Evolutionary conservation across 2,329 filamentous ascomycete species (phyloP).

Genomic region (Penicillium crustosum): DNA sequence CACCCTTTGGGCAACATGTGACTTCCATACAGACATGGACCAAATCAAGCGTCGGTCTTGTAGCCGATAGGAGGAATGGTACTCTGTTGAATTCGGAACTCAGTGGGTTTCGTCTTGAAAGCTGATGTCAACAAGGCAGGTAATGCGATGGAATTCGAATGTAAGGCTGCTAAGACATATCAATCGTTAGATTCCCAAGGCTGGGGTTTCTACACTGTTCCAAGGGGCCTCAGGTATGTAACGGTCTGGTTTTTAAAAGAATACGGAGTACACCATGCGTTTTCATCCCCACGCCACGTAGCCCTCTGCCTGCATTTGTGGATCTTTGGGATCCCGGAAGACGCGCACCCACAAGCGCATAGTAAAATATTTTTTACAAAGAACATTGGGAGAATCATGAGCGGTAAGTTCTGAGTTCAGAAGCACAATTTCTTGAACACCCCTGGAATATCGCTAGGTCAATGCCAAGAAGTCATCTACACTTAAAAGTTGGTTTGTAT

Average conservation of each 20-base stretch:
- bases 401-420: not conserved
- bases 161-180: not conserved
- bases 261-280: not conserved
- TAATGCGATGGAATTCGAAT: not conserved
- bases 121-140: not conserved
- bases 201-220: too few relatives aligned
- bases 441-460: not conserved
- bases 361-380: not conserved
- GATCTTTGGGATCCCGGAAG: not conserved
- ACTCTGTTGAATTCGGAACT: not conserved
- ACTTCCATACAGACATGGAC: constrained; percentile 38
- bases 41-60: constrained; percentile 43
- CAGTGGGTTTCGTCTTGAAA: not conserved
- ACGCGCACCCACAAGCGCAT: not conserved
- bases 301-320: not conserved
- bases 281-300: not conserved
- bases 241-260: not conserved
- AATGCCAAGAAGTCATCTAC: constrained; percentile 21
- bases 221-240: not conserved
- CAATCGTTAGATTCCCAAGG: not conserved
- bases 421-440: not conserved
- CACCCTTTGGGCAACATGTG: constrained; percentile 44
- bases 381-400: too few relatives aligned
- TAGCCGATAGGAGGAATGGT: constrained; percentile 37
- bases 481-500: not conserved